Conservation (phyloP, 2,329 filamentous ascomycete genomes). For the Sporothrix luriei region DNA sequence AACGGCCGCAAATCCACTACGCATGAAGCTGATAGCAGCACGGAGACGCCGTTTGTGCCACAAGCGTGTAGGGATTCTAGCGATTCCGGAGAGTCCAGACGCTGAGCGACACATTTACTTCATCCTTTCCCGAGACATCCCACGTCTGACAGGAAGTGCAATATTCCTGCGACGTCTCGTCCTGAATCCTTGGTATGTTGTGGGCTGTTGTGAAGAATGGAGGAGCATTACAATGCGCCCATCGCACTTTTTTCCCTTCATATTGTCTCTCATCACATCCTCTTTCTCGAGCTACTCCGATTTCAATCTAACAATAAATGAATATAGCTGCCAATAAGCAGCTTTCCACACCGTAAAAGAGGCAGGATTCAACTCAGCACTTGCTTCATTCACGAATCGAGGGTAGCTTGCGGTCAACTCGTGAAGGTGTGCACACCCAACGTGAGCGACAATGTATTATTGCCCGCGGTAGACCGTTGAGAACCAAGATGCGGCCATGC, state of each 20-base stretch:
- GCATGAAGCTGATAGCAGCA: not conserved
- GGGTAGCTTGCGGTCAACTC: not conserved
- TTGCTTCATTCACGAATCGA: not conserved
- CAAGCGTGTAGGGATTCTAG: no score
- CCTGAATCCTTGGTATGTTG: not conserved
- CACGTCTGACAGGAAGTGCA: not conserved
- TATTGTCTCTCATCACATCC: not conserved
- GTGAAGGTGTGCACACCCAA: constrained; percentile 2
- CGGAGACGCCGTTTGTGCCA: constrained; percentile 4
- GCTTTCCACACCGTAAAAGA: no score
- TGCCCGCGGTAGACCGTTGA: not conserved
- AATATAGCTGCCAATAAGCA: constrained; percentile 2
- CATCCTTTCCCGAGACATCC: not conserved
- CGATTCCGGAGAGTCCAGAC: not conserved
- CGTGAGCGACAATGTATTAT: not conserved
- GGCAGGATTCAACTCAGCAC: not conserved
- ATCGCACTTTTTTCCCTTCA: not conserved
- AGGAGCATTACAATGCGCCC: not conserved
- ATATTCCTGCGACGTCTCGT: not conserved
- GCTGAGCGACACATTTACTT: not conserved
- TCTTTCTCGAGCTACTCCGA: not conserved
- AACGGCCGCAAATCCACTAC: not conserved
- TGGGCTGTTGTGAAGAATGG: not conserved
- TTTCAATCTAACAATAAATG: constrained; percentile 5
- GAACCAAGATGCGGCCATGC: not conserved